phyloP scores from a whole-genome alignment of 371 early-diverging fungal genomes.

The Mucor mucedo region DNA sequence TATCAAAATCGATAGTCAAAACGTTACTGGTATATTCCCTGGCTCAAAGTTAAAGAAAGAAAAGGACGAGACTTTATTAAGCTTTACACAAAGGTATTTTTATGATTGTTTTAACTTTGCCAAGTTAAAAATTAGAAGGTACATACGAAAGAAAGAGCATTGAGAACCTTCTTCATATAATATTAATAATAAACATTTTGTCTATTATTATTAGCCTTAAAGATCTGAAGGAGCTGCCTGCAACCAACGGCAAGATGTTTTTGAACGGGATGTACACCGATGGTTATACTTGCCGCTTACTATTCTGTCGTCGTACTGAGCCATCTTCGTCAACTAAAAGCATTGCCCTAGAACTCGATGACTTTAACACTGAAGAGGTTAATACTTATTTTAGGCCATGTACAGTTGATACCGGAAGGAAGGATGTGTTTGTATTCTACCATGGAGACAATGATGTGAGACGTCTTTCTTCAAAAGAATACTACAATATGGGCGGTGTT shows the following conservation, averaged over 20 bases:
- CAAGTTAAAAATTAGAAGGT: background rate
- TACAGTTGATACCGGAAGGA: slow-evolving; percentile 4
- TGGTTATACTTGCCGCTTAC: background rate
- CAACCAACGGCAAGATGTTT: slow-evolving; percentile 3
- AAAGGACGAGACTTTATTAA: background rate
- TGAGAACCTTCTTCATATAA: too few relatives aligned
- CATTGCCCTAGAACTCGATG: background rate
- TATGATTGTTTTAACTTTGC: background rate
- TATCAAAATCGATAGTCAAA: slow-evolving; percentile 6
- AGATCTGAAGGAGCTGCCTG: slow-evolving; percentile 3
- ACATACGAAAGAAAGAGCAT: background rate
- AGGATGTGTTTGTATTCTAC: slow-evolving; percentile 1
- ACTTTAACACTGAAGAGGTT: slow-evolving; percentile 4
- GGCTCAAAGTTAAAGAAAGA: background rate
- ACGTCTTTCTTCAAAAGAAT: background rate
- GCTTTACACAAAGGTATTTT: background rate
- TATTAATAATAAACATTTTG: too few relatives aligned
- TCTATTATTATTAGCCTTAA: background rate
- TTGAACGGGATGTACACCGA: slow-evolving; percentile 4
- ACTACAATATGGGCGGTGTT: background rate
- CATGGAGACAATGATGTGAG: slow-evolving; percentile 3
- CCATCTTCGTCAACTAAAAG: too few relatives aligned
- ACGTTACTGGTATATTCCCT: background rate
- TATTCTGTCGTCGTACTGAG: background rate
- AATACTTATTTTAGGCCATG: slow-evolving; percentile 14